phyloP scores from a whole-genome alignment of 768 basidiomycete genomes.

The Coprinellus aureogranulatus region DNA sequence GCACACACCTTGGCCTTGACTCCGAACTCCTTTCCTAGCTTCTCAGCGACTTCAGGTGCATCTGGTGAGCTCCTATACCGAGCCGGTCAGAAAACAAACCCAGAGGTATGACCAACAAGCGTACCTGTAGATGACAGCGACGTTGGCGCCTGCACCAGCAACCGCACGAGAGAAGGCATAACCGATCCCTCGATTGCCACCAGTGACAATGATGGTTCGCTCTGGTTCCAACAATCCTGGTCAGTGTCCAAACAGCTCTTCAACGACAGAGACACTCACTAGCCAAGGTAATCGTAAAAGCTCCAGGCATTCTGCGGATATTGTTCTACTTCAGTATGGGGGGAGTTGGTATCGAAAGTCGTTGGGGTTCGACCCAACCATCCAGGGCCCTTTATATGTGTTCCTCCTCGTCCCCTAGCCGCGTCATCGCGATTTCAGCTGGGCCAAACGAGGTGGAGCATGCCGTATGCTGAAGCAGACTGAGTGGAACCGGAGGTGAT shows the following conservation, averaged over 20 bases:
- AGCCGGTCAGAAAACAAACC: background rate
- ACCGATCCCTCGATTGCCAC: constrained; percentile 64
- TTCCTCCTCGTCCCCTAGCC: too few relatives aligned
- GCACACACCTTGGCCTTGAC: constrained; percentile 41
- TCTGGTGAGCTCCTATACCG: constrained; percentile 41
- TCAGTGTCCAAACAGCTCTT: background rate
- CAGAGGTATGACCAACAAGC: background rate
- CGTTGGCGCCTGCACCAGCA: constrained; percentile 52
- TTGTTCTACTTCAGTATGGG: too few relatives aligned
- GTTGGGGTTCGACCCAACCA: too few relatives aligned
- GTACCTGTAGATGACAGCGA: constrained; percentile 62
- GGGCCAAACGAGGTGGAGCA: too few relatives aligned
- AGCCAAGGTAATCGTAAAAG: background rate
- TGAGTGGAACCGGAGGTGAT: too few relatives aligned
- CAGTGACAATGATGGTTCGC: constrained; percentile 57
- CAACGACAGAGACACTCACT: background rate
- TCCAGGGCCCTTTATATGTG: too few relatives aligned
- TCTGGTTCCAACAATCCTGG: constrained; percentile 18
- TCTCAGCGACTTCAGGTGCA: constrained; percentile 46
- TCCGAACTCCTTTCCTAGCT: constrained; percentile 45
- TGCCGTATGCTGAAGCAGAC: too few relatives aligned
- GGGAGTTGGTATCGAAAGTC: too few relatives aligned
- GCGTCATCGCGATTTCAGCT: too few relatives aligned
- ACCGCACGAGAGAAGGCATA: constrained; percentile 51
- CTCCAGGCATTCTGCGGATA: background rate